phyloP scores from a whole-genome alignment of 257 asterid genomes.

The Solanum corneliomulleri region DNA sequence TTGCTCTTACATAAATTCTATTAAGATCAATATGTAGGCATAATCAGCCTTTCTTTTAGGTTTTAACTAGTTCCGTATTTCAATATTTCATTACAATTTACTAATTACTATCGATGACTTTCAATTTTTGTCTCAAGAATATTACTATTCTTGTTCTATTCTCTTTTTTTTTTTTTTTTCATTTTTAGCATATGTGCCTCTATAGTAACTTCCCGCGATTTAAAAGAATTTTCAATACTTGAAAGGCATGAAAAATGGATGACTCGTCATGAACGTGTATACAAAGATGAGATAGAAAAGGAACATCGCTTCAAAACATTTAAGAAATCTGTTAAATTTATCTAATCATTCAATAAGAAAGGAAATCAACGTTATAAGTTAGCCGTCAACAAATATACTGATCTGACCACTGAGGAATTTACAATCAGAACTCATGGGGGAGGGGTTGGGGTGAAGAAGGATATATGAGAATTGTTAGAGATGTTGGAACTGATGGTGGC shows the following conservation, averaged over 20 bases:
- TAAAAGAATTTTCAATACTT: constrained; percentile 3
- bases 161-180: constrained; percentile 2
- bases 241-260: constrained; percentile 27
- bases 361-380: too few species aligned
- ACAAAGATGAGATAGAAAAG: constrained; percentile 21
- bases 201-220: background rate
- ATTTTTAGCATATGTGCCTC: background rate
- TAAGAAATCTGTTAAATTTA: background rate
- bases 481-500: too few species aligned
- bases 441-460: too few species aligned
- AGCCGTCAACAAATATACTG: too few species aligned
- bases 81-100: too few species aligned
- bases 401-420: too few species aligned
- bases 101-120: background rate
- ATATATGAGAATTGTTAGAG: too few species aligned
- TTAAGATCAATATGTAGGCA: too few species aligned
- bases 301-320: constrained; percentile 10
- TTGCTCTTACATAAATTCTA: too few species aligned
- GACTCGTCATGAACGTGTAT: constrained; percentile 9
- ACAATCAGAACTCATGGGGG: too few species aligned
- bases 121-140: background rate
- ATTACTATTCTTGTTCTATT: background rate
- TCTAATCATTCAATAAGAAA: background rate
- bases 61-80: too few species aligned
- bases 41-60: too few species aligned